These are phyloP conservation scores for Ophiostoma populinum DNA, from an alignment of 2,329 filamentous ascomycete genomes.

Conservation along the genomic window DNA sequence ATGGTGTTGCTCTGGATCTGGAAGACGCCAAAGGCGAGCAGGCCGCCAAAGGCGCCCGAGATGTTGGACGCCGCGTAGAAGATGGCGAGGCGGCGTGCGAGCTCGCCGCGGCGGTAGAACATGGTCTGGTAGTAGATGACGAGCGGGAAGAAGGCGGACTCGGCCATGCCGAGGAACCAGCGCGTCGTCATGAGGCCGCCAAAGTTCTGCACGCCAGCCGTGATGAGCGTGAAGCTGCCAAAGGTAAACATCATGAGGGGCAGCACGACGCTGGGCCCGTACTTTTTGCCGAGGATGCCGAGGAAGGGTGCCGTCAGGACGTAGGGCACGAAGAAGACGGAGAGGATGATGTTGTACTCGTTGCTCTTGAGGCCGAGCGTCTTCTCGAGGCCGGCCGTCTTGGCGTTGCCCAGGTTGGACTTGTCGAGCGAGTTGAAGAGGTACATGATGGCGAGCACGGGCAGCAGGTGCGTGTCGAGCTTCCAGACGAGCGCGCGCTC, in stretches of 20 bases:
- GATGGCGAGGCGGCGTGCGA: constrained; percentile 51
- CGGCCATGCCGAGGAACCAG: constrained; percentile 49
- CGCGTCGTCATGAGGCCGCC: constrained; percentile 25
- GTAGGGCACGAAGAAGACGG: constrained; percentile 61
- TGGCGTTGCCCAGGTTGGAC: constrained; percentile 13
- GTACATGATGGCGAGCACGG: constrained; percentile 37
- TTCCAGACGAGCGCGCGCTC: constrained; percentile 35
- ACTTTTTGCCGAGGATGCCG: constrained; percentile 51
- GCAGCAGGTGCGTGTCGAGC: constrained; percentile 35
- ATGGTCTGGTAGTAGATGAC: constrained; percentile 34
- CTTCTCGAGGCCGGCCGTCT: constrained; percentile 8
- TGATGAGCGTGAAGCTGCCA: constrained; percentile 48
- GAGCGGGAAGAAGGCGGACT: constrained; percentile 13
- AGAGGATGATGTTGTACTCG: constrained; percentile 49
- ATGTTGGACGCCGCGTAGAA: constrained; percentile 25
- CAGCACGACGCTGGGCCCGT: constrained; percentile 48
- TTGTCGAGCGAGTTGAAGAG: constrained; percentile 31
- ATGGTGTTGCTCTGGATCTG: constrained; percentile 24
- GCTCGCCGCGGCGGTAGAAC: constrained; percentile 55
- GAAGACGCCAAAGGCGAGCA: constrained; percentile 27
- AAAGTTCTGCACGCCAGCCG: constrained; percentile 16
- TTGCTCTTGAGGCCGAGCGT: constrained; percentile 3
- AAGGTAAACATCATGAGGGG: constrained; percentile 56
- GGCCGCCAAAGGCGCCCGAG: constrained; percentile 11
- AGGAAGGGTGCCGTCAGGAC: constrained; percentile 47